Evolutionary conservation across 371 early-diverging fungal species (phyloP), one percentile per base, ranked within the genome.

Genomic region (Dinochytrium kinnereticum): DNA sequence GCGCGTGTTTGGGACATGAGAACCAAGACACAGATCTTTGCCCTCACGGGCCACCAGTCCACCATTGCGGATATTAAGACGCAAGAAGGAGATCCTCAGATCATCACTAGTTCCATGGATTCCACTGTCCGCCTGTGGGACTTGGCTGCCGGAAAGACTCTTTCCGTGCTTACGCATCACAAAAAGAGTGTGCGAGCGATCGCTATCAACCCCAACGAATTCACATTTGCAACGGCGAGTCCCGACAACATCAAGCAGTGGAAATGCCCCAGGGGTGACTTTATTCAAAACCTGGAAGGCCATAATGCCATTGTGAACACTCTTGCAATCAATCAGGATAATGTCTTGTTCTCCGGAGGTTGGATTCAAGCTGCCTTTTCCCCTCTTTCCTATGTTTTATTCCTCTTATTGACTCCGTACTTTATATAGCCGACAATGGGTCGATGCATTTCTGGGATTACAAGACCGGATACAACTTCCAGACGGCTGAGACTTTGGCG

Each of bases 1-100:
- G 96, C 94, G 34, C 88, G 99, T 59, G 97, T 96, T 2, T 98
- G 98, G 98, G 98, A 98, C 80, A 96, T 98, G 91, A 90, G 99
- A 70, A 98, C 99, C 38, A 97, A 95, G 80, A 91, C 93, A 70
- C 91, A 91, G 55, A 89, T 96, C n/a, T 96, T 94, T 71, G 94
- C 94, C 0, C 82, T 97, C 61, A 87, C 93, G 0, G 98, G 98
- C 10, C 99, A 98, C 78, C 85, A 83, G 34, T 86, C 88, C 61
- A 97, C 98, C 1, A 90, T 98, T 5, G 87, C 94, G 1, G 87
- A 91, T 57, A 91, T 98, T 57, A 89, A 92, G 76, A 93, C 92
- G 76, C 97, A 98, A 79, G 96, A 93, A 78, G 93, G 93, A 0
- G 98, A 98, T 76, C 98, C 96, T 44, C 98, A 98, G 80, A 92